Evolutionary conservation across 2,329 filamentous ascomycete genomes (phyloP).

Genomic region (Cadophora sp.): DNA sequence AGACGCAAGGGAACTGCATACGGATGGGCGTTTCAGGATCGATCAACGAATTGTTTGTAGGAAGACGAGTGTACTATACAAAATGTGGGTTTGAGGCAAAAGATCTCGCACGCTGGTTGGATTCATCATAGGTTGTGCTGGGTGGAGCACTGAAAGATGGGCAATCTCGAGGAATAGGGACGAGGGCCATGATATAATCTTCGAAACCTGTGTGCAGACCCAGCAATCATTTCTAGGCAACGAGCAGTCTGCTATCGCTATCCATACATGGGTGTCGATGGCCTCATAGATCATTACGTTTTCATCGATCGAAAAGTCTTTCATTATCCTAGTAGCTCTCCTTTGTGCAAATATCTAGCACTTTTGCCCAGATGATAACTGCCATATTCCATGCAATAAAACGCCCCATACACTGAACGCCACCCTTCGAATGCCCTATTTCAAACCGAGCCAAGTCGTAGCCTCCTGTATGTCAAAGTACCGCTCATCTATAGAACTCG

Average conservation of each 20-base stretch:
- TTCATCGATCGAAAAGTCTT: neutral
- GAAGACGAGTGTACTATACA: constrained; percentile 17
- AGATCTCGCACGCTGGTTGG: neutral
- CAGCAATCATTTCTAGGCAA: neutral
- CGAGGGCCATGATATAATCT: neutral
- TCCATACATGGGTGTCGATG: too few relatives aligned
- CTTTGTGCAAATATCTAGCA: constrained; percentile 12
- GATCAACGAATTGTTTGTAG: neutral
- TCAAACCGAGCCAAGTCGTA: neutral
- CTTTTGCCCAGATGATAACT: constrained; percentile 9
- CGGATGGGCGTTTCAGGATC: constrained; percentile 29
- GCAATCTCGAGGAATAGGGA: neutral
- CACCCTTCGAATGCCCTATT: constrained; percentile 19
- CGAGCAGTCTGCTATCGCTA: neutral
- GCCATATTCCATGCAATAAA: constrained; percentile 3
- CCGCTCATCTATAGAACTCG: constrained; percentile 84
- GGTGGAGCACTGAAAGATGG: neutral
- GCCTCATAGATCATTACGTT: neutral
- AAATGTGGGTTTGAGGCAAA: neutral
- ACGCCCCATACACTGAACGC: constrained; percentile 26
- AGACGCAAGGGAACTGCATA: constrained; percentile 23
- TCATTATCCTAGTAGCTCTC: constrained; percentile 8
- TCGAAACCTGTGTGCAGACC: neutral
- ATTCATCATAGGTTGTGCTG: neutral
- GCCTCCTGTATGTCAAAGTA: constrained; percentile 9